Percentiles rank a stretch among this genome's conserved stretches.
Evolutionary conservation across 306 rosid genomes (phyloP).

Genomic region (Arachis stenosperma): DNA sequence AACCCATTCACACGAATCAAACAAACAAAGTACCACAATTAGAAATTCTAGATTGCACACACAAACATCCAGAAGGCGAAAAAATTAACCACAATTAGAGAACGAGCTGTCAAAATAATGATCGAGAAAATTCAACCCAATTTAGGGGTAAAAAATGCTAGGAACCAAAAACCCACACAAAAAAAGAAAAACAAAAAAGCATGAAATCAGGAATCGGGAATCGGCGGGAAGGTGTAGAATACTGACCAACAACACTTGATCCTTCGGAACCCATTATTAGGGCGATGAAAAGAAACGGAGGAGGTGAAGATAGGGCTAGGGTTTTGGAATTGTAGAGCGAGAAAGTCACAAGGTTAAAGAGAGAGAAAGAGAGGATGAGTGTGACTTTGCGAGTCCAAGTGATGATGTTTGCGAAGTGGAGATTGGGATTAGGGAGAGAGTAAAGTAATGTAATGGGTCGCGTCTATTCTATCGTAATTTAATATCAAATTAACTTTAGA

Average conservation of each 20-base stretch:
- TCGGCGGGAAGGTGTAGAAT: constrained; percentile 17
- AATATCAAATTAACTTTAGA: too few species aligned
- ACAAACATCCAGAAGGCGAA: constrained; percentile 5
- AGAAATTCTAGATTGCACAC: constrained; percentile 8
- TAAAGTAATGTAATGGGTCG: too few species aligned
- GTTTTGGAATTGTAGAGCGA: constrained; percentile 48
- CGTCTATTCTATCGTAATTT: too few species aligned
- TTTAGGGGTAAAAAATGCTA: background rate
- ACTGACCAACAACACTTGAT: constrained; percentile 81
- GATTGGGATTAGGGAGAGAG: background rate
- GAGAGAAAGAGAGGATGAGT: constrained; percentile 7
- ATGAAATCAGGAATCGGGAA: background rate
- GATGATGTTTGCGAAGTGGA: constrained; percentile 9
- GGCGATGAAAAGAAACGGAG: constrained; percentile 31
- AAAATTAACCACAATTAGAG: constrained; percentile 4
- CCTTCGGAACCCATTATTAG: constrained; percentile 73
- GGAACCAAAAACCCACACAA: background rate
- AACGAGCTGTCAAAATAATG: background rate
- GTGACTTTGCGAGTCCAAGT: constrained; percentile 34
- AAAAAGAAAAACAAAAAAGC: background rate
- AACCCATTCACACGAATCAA: constrained; percentile 1
- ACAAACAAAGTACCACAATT: background rate
- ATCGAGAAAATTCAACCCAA: background rate
- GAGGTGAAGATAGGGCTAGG: constrained; percentile 31
- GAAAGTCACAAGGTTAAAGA: constrained; percentile 25